Percentiles rank a stretch among this genome's conserved stretches.
phyloP scores from a whole-genome alignment of 257 asterid genomes.

The Solanum arcanum region DNA sequence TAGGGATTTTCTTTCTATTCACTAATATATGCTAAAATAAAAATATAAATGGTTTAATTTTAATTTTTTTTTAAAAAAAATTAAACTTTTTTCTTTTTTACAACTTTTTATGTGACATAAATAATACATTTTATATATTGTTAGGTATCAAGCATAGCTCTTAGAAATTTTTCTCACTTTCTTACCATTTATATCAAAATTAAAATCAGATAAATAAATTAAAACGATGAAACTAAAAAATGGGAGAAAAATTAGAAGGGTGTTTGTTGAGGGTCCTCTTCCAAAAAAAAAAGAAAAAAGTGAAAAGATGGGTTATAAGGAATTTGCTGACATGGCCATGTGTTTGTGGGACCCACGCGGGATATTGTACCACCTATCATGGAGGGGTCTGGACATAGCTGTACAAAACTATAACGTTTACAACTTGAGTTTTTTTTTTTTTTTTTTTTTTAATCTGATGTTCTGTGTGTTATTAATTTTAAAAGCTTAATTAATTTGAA shows the following conservation, averaged over 20 bases:
- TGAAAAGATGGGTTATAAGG: background rate
- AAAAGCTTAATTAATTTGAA: background rate
- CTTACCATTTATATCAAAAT: background rate
- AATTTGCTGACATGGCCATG: constrained; percentile 18
- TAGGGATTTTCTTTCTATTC: background rate
- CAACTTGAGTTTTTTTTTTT: background rate
- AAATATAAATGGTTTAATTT: too few relatives aligned
- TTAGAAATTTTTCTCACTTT: background rate
- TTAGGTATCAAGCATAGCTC: too few relatives aligned
- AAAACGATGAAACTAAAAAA: background rate
- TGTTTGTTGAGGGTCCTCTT: background rate
- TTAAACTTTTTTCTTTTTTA: too few relatives aligned
- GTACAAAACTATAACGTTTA: background rate
- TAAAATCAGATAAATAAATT: background rate
- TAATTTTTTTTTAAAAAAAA: too few relatives aligned
- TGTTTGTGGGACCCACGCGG: constrained; percentile 4
- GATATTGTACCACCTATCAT: background rate
- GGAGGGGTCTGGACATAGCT: constrained; percentile 7
- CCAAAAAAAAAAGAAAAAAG: background rate
- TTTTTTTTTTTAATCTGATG: too few relatives aligned
- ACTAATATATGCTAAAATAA: background rate
- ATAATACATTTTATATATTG: too few relatives aligned
- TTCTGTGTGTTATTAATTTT: background rate
- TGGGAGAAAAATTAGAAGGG: background rate
- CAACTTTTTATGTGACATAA: background rate